Evolutionary conservation across 1,284 basidiomycete species (phyloP), one percentile per base, ranked within the genome.

Genomic region (Pseudozyma pruni): DNA sequence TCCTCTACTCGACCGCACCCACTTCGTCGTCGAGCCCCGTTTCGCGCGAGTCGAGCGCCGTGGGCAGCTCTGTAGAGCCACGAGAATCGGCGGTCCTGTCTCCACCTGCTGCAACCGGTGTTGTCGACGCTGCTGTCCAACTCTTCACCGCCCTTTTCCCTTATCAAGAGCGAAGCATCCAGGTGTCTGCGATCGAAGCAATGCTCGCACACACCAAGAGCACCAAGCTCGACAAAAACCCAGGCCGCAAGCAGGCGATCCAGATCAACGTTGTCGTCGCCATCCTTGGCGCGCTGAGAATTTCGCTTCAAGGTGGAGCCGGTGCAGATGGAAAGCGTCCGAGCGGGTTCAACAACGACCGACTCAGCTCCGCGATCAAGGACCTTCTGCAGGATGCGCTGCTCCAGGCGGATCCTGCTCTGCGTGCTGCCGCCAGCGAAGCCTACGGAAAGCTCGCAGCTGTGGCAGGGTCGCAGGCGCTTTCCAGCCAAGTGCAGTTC

Each of bases 401-500:
- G 17, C 85, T 93, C 3, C 91, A 95, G 74, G 87, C 90, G 0
- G 94, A 96, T 79, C 83, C 88, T 2, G 86, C 90, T 16, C 85
- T 98, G 20, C 88, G 95, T 1, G 87, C 87, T 19, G 89, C 90
- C 0, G 89, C 91, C n/a, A 94, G 92, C 67, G 94, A 97, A 83
- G 89, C 91, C 0, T 89, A 98, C 71, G 96, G 96, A 16, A 88
- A 92, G 22, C 85, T 98, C 2, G 90, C 92, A 1, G 90, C 89
- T 58, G 85, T 96, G 13, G 92, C 91, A 0, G 93, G 91, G 16
- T 93, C 90, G 8, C 88, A 87, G 38, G 95, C 94, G 84, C 86
- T 98, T 51, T 91, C 92, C 0, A 87, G 86, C 27, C 92, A 96
- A 83, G 90, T 94, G 66, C 97, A 97, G 81, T 90, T 89, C 75